Conservation (phyloP, 169 alveolate species). For the Pseudocohnilembus persalinus region DNA sequence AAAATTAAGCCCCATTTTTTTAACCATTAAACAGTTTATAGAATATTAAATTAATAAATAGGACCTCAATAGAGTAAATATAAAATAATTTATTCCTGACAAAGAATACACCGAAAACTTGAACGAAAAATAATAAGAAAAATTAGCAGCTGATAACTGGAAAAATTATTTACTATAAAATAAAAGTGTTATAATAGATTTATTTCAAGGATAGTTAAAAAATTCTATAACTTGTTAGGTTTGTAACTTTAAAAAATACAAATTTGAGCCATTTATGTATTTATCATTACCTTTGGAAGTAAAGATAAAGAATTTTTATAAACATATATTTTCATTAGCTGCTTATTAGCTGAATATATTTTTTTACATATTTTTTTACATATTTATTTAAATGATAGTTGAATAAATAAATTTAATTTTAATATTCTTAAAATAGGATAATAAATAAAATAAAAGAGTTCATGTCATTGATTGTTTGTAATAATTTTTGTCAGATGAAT, state of each 20-base stretch:
- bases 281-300: constrained; percentile 24
- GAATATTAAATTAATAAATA: neutral
- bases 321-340: no score
- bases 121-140: constrained; percentile 29
- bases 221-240: constrained; percentile 24
- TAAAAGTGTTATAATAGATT: constrained; percentile 37
- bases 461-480: constrained; percentile 5
- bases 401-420: no score
- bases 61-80: constrained; percentile 38
- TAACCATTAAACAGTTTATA: neutral
- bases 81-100: neutral
- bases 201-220: constrained; percentile 38
- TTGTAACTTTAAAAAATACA: constrained; percentile 28
- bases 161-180: constrained; percentile 35
- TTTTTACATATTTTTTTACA: no score
- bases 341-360: no score
- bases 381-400: no score
- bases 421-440: neutral
- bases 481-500: constrained; percentile 12
- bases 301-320: neutral
- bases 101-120: constrained; percentile 22
- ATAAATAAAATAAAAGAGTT: neutral
- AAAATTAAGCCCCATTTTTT: neutral
- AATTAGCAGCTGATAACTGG: constrained; percentile 45
- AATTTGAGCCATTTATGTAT: constrained; percentile 52